These are phyloP conservation scores for Carpinus fangiana DNA, from an alignment of 306 rosid genomes.

Conservation along the genomic window DNA sequence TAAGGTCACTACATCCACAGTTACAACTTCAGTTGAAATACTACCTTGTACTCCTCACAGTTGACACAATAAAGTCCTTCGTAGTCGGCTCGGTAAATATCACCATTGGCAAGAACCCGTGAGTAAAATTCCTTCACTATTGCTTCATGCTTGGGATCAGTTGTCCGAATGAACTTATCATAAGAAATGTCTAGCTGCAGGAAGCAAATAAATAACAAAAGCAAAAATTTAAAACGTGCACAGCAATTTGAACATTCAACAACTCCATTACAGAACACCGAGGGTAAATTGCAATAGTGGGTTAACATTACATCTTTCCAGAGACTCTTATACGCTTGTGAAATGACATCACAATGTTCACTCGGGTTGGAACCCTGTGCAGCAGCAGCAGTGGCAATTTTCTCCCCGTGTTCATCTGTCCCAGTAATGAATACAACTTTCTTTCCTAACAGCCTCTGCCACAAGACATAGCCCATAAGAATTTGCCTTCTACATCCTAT, in stretches of 20 bases:
- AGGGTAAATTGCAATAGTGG: conserved; percentile 12
- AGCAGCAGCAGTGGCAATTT: conserved; percentile 87
- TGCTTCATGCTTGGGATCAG: conserved; percentile 83
- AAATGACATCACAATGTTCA: conserved; percentile 80
- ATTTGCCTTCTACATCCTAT: conserved; percentile 8
- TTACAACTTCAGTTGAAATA: conserved; percentile 22
- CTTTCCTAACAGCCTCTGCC: conserved; percentile 73
- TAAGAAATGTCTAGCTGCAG: conserved; percentile 81
- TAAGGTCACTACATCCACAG: conserved; percentile 4
- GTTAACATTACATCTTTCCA: conserved; percentile 73
- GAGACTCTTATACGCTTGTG: conserved; percentile 67
- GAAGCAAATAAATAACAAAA: conserved; percentile 9
- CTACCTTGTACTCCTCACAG: conserved; percentile 95
- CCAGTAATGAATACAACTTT: conserved; percentile 86
- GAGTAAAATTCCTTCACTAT: conserved; percentile 92
- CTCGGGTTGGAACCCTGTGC: conserved; percentile 65
- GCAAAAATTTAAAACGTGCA: background rate
- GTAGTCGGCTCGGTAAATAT: conserved; percentile 89
- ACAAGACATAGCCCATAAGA: conserved; percentile 25
- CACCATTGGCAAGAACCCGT: conserved; percentile 83
- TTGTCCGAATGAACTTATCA: conserved; percentile 91
- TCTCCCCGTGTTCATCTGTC: conserved; percentile 96
- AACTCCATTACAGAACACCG: background rate
- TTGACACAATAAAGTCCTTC: conserved; percentile 95
- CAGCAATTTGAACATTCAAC: conserved; percentile 5